Evolutionary conservation across 2,329 filamentous ascomycete species (phyloP).

Genomic region (Botryotinia globosa): DNA sequence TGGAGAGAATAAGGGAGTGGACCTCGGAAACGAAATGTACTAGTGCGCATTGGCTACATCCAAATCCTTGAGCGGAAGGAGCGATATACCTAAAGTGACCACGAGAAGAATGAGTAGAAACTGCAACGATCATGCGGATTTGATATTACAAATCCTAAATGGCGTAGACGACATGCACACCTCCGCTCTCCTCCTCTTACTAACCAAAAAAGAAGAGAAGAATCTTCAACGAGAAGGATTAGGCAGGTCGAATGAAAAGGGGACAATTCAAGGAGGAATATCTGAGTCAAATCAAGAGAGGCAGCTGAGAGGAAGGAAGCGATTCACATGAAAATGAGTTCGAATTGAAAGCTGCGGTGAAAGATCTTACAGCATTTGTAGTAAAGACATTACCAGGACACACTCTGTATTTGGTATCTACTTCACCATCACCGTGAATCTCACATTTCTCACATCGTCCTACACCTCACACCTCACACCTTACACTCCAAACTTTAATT

Average conservation of each 20-base stretch:
- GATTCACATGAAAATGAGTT: too few relatives aligned
- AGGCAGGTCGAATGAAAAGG: too few relatives aligned
- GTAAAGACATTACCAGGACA: too few relatives aligned
- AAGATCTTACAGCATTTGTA: too few relatives aligned
- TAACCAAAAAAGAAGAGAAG: background rate
- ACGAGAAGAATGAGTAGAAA: background rate
- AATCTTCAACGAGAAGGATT: background rate
- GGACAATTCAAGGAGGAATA: too few relatives aligned
- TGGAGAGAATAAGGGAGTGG: background rate
- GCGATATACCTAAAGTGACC: too few relatives aligned
- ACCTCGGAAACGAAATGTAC: background rate
- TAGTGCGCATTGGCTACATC: background rate
- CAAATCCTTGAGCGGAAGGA: background rate
- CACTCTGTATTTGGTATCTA: too few relatives aligned
- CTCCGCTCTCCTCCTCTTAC: background rate
- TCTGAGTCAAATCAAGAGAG: too few relatives aligned
- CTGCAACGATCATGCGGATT: background rate
- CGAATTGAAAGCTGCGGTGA: too few relatives aligned
- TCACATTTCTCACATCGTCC: background rate
- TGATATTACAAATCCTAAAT: background rate
- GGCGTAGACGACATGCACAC: background rate
- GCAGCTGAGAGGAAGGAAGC: too few relatives aligned
- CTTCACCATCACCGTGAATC: too few relatives aligned
- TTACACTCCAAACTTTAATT: background rate
- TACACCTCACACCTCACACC: too few relatives aligned